Conservation (phyloP, 2,329 filamentous ascomycete species). For the Colletotrichum spaethianum region DNA sequence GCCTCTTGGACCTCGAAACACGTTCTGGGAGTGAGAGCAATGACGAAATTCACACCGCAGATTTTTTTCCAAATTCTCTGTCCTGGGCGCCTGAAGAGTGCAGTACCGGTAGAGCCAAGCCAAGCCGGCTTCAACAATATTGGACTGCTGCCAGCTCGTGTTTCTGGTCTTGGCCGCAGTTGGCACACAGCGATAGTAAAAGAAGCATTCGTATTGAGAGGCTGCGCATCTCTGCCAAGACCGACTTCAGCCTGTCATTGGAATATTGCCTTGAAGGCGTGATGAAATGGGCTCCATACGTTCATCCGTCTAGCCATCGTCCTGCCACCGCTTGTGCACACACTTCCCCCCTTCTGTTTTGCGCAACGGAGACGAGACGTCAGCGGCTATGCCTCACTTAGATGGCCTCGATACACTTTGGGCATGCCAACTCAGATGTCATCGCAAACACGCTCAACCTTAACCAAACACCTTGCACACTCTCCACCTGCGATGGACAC, state of each 20-base stretch:
- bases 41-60: constrained; percentile 3
- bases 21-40: constrained; percentile 25
- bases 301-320: neutral
- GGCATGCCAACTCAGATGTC: neutral
- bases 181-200: neutral
- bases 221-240: constrained; percentile 32
- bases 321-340: neutral
- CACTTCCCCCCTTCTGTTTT: neutral
- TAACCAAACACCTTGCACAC: neutral
- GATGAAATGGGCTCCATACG: neutral
- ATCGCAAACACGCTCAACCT: constrained; percentile 13
- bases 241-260: neutral
- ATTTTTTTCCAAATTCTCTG: neutral
- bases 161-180: constrained; percentile 23
- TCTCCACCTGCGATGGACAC: constrained; percentile 34
- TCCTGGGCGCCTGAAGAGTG: neutral
- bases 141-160: constrained; percentile 34
- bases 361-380: neutral
- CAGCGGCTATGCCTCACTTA: constrained; percentile 3
- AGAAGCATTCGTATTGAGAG: constrained; percentile 4
- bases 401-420: neutral
- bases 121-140: constrained; percentile 24
- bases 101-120: constrained; percentile 5
- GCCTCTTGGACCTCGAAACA: constrained; percentile 39
- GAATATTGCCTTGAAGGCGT: neutral